phyloP scores from a whole-genome alignment of 2,329 filamentous ascomycete genomes.

The Aspergillus tubingensis region DNA sequence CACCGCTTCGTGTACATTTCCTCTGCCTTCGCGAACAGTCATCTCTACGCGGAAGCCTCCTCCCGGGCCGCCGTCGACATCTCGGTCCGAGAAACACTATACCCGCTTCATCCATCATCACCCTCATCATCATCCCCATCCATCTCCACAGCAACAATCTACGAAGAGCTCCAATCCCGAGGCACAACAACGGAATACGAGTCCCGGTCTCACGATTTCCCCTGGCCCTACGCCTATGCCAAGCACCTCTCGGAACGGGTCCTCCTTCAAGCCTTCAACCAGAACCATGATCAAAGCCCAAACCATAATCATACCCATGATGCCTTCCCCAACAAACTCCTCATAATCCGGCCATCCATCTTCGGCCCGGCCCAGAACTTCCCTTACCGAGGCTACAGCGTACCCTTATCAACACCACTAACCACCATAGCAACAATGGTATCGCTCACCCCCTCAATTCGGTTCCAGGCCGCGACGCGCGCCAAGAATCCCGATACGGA shows the following conservation, averaged over 20 bases:
- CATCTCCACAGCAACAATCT: neutral
- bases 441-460: neutral
- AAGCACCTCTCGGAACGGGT: conserved; percentile 20
- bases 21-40: conserved; percentile 21
- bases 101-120: conserved; percentile 6
- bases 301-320: too few relatives aligned
- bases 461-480: neutral
- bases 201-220: conserved; percentile 11
- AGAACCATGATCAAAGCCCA: neutral
- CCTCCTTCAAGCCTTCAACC: neutral
- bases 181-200: conserved; percentile 4
- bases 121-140: neutral
- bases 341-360: conserved; percentile 18
- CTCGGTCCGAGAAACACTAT: conserved; percentile 16
- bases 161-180: conserved; percentile 1
- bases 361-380: conserved; percentile 13
- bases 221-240: conserved; percentile 20
- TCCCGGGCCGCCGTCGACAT: conserved; percentile 5
- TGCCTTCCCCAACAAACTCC: conserved; percentile 4
- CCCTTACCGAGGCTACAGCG: conserved; percentile 10
- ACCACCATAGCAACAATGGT: conserved; percentile 5
- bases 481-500: neutral
- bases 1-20: conserved; percentile 24
- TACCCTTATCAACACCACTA: conserved; percentile 13
- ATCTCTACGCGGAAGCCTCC: conserved; percentile 6